Evolutionary conservation across 1,284 basidiomycete species (phyloP).

Genomic region (Austroboletus olivaceoglutinosus): DNA sequence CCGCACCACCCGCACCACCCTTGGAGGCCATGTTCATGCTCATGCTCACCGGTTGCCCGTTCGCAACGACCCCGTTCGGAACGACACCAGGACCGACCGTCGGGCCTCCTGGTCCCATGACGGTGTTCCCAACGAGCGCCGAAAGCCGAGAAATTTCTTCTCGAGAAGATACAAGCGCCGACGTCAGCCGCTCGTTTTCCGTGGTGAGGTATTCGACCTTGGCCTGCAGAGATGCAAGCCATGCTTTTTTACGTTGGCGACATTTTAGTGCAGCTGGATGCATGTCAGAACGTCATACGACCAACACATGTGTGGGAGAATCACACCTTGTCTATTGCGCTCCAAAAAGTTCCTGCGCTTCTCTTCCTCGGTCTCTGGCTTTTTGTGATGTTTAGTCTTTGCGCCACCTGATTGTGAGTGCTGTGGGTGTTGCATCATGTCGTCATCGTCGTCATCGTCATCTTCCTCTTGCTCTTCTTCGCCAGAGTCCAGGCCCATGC

Average conservation of each 20-base stretch:
- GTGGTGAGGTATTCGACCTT: slow-evolving; percentile 88
- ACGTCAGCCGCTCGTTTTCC: slow-evolving; percentile 91
- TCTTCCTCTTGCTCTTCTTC: slow-evolving; percentile 53
- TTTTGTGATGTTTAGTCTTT: slow-evolving; percentile 46
- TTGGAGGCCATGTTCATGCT: slow-evolving; percentile 43
- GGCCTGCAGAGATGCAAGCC: slow-evolving; percentile 89
- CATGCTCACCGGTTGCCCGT: slow-evolving; percentile 42
- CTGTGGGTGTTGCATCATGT: slow-evolving; percentile 32
- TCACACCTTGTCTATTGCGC: slow-evolving; percentile 85
- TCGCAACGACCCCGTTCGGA: slow-evolving; percentile 31
- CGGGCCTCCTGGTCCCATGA: slow-evolving; percentile 43
- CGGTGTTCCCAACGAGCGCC: slow-evolving; percentile 62
- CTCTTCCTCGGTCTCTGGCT: slow-evolving; percentile 93
- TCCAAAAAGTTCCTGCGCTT: slow-evolving; percentile 94
- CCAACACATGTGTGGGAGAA: background rate
- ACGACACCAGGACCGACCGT: slow-evolving; percentile 30
- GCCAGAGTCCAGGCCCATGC: slow-evolving; percentile 29
- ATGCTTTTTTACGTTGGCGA: slow-evolving; percentile 97
- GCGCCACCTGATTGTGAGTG: slow-evolving; percentile 28
- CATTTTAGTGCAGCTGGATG: slow-evolving; percentile 91
- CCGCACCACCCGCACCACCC: slow-evolving; percentile 22
- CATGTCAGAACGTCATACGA: slow-evolving; percentile 5
- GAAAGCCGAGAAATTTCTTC: slow-evolving; percentile 79
- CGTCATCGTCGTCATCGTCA: slow-evolving; percentile 50
- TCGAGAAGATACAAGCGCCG: slow-evolving; percentile 70